phyloP scores from a whole-genome alignment of 2,329 filamentous ascomycete species.

The Malbranchea zuffiana region DNA sequence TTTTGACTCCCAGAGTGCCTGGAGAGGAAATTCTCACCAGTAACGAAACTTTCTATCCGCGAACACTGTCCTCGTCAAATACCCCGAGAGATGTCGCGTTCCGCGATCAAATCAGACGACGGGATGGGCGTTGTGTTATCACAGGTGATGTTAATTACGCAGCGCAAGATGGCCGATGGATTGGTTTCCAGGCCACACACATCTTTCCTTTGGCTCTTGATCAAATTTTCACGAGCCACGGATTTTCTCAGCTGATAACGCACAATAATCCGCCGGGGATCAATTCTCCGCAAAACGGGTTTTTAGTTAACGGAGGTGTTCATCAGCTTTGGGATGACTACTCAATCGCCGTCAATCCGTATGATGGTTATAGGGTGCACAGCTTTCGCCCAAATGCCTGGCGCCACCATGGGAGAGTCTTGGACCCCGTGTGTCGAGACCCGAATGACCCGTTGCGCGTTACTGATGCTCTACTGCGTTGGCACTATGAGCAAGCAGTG shows the following conservation, averaged over 20 bases:
- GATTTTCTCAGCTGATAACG: constrained; percentile 8
- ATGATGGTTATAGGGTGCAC: constrained; percentile 19
- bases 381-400: constrained; percentile 16
- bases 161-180: background rate
- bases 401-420: background rate
- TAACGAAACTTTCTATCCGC: background rate
- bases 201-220: constrained; percentile 17
- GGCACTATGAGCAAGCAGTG: constrained; percentile 18
- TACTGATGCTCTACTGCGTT: constrained; percentile 13
- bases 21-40: background rate
- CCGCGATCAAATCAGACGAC: background rate
- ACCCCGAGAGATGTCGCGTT: background rate
- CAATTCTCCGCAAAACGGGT: constrained; percentile 22
- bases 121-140: constrained; percentile 9
- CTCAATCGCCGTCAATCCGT: constrained; percentile 19
- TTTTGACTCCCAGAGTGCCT: background rate
- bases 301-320: constrained; percentile 16
- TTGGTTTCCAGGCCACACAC: constrained; percentile 17
- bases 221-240: constrained; percentile 14
- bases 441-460: background rate
- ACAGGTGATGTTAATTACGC: constrained; percentile 1
- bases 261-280: constrained; percentile 13
- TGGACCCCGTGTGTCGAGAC: constrained; percentile 1
- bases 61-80: background rate
- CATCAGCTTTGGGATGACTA: constrained; percentile 19